These are phyloP conservation scores for Ganoderma multipileum DNA, from an alignment of 1,284 basidiomycete genomes.

Conservation along the genomic window DNA sequence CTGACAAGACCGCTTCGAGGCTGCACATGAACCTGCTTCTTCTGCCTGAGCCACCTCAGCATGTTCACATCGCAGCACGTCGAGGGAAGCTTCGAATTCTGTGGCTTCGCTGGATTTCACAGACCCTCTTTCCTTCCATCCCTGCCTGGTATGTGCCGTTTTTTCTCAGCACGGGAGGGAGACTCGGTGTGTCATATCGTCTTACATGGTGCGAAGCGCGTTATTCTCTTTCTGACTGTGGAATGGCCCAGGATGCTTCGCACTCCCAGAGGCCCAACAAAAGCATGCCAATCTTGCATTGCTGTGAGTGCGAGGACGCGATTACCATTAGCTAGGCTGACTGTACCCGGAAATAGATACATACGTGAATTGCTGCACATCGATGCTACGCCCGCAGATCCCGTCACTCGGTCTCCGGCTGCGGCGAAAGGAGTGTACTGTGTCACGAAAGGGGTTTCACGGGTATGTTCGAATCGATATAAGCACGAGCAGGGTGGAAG, in stretches of 20 bases:
- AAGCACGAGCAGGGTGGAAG: not conserved
- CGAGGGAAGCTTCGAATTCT: not conserved
- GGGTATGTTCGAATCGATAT: not conserved
- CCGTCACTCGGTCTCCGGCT: not conserved
- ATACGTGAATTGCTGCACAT: not conserved
- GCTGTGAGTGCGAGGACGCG: constrained; percentile 2
- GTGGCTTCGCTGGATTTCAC: constrained; percentile 5
- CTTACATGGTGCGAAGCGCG: not conserved
- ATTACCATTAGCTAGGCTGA: constrained; percentile 2
- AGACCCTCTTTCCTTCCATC: not conserved
- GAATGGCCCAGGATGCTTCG: not conserved
- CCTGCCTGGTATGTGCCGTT: not conserved
- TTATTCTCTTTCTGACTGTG: not conserved
- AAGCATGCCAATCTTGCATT: not conserved
- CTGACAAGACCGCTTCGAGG: not conserved
- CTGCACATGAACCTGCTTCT: not conserved
- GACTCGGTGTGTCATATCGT: not conserved
- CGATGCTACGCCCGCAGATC: not conserved
- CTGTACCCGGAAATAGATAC: not conserved
- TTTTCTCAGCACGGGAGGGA: not conserved
- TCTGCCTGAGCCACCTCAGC: not conserved
- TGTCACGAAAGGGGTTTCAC: not conserved
- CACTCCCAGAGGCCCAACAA: not conserved
- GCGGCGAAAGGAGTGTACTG: not conserved
- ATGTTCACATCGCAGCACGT: not conserved